Evolutionary conservation across 1,284 basidiomycete genomes (phyloP).

Genomic region (Puccinia triticina): DNA sequence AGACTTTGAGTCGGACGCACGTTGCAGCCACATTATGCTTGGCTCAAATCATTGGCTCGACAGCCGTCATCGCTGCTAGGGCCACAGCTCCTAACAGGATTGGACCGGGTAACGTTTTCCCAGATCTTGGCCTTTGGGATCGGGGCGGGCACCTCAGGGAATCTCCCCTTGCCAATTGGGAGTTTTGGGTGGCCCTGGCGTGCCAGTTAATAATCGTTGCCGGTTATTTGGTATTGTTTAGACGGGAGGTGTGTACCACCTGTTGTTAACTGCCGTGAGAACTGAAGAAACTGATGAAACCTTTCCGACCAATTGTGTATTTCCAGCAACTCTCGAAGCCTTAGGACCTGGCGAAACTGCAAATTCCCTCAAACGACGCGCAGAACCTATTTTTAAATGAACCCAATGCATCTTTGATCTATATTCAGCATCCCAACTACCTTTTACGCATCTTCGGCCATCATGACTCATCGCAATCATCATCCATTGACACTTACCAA

Average conservation of each 20-base stretch:
- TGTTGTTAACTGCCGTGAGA: neutral
- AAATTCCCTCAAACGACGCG: neutral
- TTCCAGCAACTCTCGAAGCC: conserved; percentile 38
- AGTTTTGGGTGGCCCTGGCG: conserved; percentile 83
- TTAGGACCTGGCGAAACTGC: neutral
- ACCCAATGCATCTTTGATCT: neutral
- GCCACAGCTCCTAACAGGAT: conserved; percentile 80
- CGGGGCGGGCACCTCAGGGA: conserved; percentile 51
- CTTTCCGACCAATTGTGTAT: neutral
- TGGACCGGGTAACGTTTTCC: conserved; percentile 85
- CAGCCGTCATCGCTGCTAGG: conserved; percentile 81
- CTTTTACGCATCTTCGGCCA: neutral
- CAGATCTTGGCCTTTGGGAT: conserved; percentile 85
- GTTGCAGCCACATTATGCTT: conserved; percentile 87
- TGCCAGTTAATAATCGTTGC: conserved; percentile 80
- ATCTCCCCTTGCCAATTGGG: conserved; percentile 61
- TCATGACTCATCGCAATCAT: neutral
- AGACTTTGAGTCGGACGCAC: conserved; percentile 86
- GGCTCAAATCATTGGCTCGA: conserved; percentile 67
- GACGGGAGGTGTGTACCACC: conserved; percentile 66
- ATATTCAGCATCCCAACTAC: neutral
- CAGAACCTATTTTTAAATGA: neutral
- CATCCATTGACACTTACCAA: neutral
- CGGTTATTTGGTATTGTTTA: conserved; percentile 93
- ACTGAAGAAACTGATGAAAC: neutral